Conservation (phyloP, 1,284 basidiomycete genomes). For the Agaricales sp. region DNA sequence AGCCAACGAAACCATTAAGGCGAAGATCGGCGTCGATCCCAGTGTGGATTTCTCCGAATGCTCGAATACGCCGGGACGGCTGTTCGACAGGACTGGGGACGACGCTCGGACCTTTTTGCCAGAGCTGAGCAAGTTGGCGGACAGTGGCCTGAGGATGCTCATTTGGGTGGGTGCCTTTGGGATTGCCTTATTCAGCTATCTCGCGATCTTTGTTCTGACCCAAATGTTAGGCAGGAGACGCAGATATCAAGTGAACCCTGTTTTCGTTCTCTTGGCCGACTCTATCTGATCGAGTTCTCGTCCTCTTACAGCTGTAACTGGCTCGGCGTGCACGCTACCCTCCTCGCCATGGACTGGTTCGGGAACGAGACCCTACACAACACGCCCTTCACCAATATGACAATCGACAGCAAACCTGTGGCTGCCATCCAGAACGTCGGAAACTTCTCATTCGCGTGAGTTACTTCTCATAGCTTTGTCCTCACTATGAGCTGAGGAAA, state of each 20-base stretch:
- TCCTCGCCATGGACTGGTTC: constrained; percentile 54
- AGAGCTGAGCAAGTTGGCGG: constrained; percentile 36
- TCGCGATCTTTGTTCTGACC: constrained; percentile 41
- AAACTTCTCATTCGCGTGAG: constrained; percentile 53
- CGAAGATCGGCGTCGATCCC: constrained; percentile 40
- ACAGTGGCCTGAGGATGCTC: no score
- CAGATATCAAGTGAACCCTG: constrained; percentile 44
- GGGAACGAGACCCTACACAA: constrained; percentile 36
- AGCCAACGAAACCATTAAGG: constrained; percentile 20
- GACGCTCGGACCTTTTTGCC: constrained; percentile 44
- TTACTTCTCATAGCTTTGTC: constrained; percentile 8
- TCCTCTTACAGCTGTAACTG: constrained; percentile 42
- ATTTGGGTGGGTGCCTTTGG: no score
- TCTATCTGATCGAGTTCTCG: constrained; percentile 1
- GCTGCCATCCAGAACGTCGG: constrained; percentile 54
- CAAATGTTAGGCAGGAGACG: constrained; percentile 44
- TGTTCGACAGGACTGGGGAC: constrained; percentile 35
- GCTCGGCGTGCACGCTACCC: constrained; percentile 44
- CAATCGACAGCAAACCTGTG: constrained; percentile 35
- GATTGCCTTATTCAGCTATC: no score
- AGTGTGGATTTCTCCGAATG: constrained; percentile 42
- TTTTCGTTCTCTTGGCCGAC: constrained; percentile 1
- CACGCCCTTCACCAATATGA: constrained; percentile 49
- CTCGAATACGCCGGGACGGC: constrained; percentile 24
- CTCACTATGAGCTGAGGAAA: neutral